Evolutionary conservation across 257 asterid genomes (phyloP).

Genomic region (Nicotiana noctiflora): DNA sequence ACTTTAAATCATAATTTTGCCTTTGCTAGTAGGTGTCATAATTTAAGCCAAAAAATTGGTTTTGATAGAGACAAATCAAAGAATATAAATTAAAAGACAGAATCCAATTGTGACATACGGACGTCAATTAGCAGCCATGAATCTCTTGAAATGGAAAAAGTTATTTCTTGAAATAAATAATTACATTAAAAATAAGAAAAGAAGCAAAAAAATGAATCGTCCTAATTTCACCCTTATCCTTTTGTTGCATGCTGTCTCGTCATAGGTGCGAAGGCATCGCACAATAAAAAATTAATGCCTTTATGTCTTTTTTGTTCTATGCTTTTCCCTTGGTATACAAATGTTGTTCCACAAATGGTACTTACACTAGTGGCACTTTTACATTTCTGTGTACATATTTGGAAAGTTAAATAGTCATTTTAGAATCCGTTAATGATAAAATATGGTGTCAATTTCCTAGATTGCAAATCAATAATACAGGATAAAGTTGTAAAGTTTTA

Average conservation of each 20-base stretch:
- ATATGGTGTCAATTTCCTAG: conserved; percentile 16
- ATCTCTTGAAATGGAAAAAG: neutral
- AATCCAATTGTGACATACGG: neutral
- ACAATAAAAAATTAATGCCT: conserved; percentile 12
- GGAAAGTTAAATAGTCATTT: conserved; percentile 21
- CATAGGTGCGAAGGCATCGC: conserved; percentile 28
- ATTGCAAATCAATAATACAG: neutral
- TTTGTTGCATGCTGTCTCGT: conserved; percentile 25
- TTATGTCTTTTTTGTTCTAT: conserved; percentile 22
- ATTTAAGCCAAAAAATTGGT: too few species aligned
- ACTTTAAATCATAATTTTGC: too few species aligned
- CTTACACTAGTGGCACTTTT: conserved; percentile 15
- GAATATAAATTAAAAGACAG: neutral
- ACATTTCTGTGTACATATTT: conserved; percentile 21
- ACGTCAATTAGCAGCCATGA: conserved; percentile 1
- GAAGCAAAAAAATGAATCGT: neutral
- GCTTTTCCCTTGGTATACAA: conserved; percentile 38
- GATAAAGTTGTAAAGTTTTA: conserved; percentile 2
- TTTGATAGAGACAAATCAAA: neutral
- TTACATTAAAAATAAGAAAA: neutral
- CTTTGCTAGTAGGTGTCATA: too few species aligned
- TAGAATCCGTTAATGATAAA: conserved; percentile 24
- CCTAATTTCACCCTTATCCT: conserved; percentile 21
- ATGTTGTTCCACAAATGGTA: conserved; percentile 47
- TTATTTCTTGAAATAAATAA: neutral